Conservation (phyloP, 192 early-diverging fungal genomes). For the Backusella luteola region DNA sequence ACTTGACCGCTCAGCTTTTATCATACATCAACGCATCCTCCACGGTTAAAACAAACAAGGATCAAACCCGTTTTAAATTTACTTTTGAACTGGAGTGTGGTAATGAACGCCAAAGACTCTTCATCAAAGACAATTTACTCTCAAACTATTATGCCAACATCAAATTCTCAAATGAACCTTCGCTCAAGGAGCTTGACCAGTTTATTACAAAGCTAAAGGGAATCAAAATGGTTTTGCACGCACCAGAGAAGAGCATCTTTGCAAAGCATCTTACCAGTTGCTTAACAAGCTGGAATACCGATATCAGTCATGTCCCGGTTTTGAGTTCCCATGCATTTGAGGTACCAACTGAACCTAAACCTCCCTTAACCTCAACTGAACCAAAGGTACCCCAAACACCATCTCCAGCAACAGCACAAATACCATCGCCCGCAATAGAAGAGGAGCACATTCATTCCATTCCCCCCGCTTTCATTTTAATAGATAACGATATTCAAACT, state of each 20-base stretch:
- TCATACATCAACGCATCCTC: slow-evolving; percentile 12
- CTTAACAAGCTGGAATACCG: slow-evolving; percentile 52
- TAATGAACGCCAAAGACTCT: background rate
- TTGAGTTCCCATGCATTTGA: background rate
- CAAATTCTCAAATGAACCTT: slow-evolving; percentile 49
- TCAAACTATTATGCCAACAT: slow-evolving; percentile 27
- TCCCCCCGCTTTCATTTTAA: slow-evolving; percentile 53
- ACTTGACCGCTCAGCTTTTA: slow-evolving; percentile 29
- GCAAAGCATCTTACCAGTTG: slow-evolving; percentile 51
- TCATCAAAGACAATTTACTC: slow-evolving; percentile 15
- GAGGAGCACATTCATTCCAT: slow-evolving; percentile 31
- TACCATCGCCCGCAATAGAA: slow-evolving; percentile 31
- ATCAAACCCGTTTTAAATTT: slow-evolving; percentile 16
- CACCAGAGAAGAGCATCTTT: slow-evolving; percentile 50
- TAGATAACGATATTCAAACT: slow-evolving; percentile 55
- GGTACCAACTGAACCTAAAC: background rate
- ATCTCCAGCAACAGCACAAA: background rate
- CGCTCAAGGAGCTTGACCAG: slow-evolving; percentile 40
- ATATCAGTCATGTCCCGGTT: slow-evolving; percentile 45
- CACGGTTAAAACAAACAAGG: background rate
- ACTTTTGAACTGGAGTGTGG: slow-evolving; percentile 23
- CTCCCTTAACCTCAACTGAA: background rate
- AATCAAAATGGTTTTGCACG: slow-evolving; percentile 44
- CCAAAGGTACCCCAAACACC: background rate
- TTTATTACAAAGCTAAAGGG: slow-evolving; percentile 46